phyloP scores from a whole-genome alignment of 495 filamentous ascomycete genomes.

The Venustampulla echinocandica region DNA sequence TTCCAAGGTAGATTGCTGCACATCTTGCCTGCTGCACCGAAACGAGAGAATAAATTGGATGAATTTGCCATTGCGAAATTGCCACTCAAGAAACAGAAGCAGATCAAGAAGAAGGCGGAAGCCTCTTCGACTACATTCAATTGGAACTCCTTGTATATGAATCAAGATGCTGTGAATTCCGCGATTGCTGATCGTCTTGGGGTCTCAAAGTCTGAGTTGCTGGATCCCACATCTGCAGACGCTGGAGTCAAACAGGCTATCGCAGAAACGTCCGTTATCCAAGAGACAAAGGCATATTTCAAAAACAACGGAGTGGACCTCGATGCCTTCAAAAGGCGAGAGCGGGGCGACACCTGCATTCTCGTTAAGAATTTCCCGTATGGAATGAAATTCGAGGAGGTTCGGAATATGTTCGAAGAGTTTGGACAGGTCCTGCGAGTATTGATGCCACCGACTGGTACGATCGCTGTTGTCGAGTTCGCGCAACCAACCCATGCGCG shows the following conservation, averaged over 20 bases:
- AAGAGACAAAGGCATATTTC: conserved; percentile 92
- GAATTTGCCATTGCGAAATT: conserved; percentile 81
- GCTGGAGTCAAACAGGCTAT: conserved; percentile 94
- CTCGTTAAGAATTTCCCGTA: conserved; percentile 92
- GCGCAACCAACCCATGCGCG: conserved; percentile 65
- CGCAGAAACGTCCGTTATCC: conserved; percentile 91
- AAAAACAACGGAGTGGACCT: conserved; percentile 78
- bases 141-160: conserved; percentile 98
- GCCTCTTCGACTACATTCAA: conserved; percentile 73
- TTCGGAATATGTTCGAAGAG: conserved; percentile 58
- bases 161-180: conserved; percentile 89
- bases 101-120: conserved; percentile 73
- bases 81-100: conserved; percentile 86
- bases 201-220: conserved; percentile 76
- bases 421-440: conserved; percentile 66
- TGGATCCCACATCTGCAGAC: conserved; percentile 89
- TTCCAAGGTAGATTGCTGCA: conserved; percentile 92
- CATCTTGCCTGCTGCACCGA: conserved; percentile 71
- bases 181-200: conserved; percentile 81
- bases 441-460: conserved; percentile 85
- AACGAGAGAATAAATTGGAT: conserved; percentile 72
- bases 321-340: conserved; percentile 73
- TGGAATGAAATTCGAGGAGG: conserved; percentile 61
- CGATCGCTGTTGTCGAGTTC: conserved; percentile 89
- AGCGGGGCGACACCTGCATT: conserved; percentile 79